phyloP scores from a whole-genome alignment of 1,284 basidiomycete genomes.

The Leccinum fallax region DNA sequence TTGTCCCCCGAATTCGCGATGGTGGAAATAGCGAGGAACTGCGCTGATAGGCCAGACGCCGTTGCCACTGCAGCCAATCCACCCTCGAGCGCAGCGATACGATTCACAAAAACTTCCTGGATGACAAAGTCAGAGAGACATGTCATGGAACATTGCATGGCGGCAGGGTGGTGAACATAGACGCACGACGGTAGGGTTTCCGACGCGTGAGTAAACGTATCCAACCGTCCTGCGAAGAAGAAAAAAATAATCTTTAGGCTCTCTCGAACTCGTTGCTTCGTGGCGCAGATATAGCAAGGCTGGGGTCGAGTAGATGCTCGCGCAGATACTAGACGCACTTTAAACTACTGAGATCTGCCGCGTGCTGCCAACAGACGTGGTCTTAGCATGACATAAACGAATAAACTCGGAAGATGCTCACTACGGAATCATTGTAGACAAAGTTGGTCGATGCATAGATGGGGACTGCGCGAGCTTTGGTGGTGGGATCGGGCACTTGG shows the following conservation, averaged over 20 bases:
- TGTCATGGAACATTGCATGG: background rate
- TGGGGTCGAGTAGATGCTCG: background rate
- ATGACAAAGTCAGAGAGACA: background rate
- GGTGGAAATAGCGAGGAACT: conserved; percentile 74
- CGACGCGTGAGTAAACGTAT: conserved; percentile 79
- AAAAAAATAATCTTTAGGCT: conserved; percentile 1
- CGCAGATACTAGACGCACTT: conserved; percentile 40
- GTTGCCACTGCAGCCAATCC: conserved; percentile 81
- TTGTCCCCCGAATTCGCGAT: conserved; percentile 78
- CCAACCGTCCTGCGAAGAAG: conserved; percentile 53
- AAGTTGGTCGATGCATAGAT: conserved; percentile 82
- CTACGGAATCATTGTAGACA: conserved; percentile 77
- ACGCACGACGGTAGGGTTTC: conserved; percentile 82
- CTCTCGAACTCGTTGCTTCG: background rate
- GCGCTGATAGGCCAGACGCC: conserved; percentile 80
- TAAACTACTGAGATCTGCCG: conserved; percentile 76
- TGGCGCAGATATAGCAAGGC: background rate
- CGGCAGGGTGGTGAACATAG: background rate
- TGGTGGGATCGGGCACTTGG: conserved; percentile 69
- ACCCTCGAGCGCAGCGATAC: conserved; percentile 83
- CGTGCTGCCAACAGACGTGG: conserved; percentile 50
- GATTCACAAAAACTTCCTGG: conserved; percentile 82
- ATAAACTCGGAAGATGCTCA: conserved; percentile 21
- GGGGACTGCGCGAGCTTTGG: conserved; percentile 80
- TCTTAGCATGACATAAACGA: background rate